Evolutionary conservation across 2,329 filamentous ascomycete species (phyloP).

Genomic region (Hypoxylon sp.): DNA sequence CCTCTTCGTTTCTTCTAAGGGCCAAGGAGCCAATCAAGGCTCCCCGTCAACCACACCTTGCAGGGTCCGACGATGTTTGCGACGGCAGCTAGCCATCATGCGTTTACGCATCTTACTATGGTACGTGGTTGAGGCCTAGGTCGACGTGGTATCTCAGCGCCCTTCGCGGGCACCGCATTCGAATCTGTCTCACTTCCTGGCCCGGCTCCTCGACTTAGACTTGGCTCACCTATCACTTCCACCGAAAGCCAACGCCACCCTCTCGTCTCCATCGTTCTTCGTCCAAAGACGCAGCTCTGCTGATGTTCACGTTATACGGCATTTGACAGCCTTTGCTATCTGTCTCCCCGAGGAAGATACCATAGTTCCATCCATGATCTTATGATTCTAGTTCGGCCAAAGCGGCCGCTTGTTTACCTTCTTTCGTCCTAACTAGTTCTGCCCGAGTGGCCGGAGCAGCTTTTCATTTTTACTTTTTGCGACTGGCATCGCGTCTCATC

Average conservation of each 20-base stretch:
- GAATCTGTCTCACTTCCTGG: background rate
- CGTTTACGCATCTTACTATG: slow-evolving; percentile 35
- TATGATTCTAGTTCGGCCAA: slow-evolving; percentile 50
- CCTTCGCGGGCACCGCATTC: slow-evolving; percentile 29
- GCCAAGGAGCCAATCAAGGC: slow-evolving; percentile 33
- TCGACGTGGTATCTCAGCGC: slow-evolving; percentile 12
- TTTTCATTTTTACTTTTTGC: slow-evolving; percentile 41
- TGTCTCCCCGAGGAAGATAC: slow-evolving; percentile 26
- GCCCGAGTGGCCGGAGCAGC: slow-evolving; percentile 37
- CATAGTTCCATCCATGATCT: slow-evolving; percentile 50
- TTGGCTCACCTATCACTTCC: slow-evolving; percentile 9
- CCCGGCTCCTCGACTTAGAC: slow-evolving; percentile 1
- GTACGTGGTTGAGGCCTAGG: background rate
- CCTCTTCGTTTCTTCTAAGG: slow-evolving; percentile 26
- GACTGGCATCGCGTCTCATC: slow-evolving; percentile 55
- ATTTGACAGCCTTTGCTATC: slow-evolving; percentile 31
- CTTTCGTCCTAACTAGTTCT: slow-evolving; percentile 43
- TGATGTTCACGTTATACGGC: slow-evolving; percentile 22
- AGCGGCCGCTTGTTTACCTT: slow-evolving; percentile 48
- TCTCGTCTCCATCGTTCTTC: slow-evolving; percentile 22
- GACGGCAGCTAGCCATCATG: slow-evolving; percentile 18
- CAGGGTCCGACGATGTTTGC: slow-evolving; percentile 19
- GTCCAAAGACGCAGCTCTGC: slow-evolving; percentile 16
- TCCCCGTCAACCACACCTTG: slow-evolving; percentile 35
- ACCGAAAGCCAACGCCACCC: slow-evolving; percentile 1